These are phyloP conservation scores for Gynochthodes officinalis DNA, from an alignment of 257 asterid species.

Conservation along the genomic window DNA sequence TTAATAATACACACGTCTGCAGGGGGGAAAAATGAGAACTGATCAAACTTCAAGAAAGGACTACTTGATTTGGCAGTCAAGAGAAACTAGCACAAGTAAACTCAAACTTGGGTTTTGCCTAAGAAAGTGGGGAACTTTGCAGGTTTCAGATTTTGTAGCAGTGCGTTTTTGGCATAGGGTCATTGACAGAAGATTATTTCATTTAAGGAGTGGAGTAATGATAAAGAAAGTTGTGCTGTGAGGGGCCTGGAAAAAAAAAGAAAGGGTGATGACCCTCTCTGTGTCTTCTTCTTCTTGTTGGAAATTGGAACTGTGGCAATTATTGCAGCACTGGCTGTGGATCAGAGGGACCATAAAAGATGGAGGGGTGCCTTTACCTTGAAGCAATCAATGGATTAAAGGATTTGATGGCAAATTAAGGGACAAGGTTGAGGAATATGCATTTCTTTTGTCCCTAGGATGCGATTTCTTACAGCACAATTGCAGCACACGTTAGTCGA, in stretches of 20 bases:
- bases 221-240: too few relatives aligned
- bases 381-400: conserved; percentile 21
- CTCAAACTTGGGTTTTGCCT: conserved; percentile 19
- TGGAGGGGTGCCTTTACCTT: conserved; percentile 2
- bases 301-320: conserved; percentile 16
- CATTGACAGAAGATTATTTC: too few relatives aligned
- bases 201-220: too few relatives aligned
- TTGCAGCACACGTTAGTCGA: conserved; percentile 6
- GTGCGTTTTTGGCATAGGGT: background rate
- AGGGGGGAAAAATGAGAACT: background rate
- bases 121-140: conserved; percentile 23
- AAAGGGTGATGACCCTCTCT: too few relatives aligned
- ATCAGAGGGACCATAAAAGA: background rate
- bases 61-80: conserved; percentile 19
- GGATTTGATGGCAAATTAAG: conserved; percentile 17
- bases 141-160: background rate
- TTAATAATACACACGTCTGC: conserved; percentile 6
- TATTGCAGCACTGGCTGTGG: background rate
- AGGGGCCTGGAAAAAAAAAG: too few relatives aligned
- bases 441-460: conserved; percentile 24
- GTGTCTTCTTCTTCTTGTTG: background rate
- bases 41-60: conserved; percentile 7
- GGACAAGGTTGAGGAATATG: conserved; percentile 25
- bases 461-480: conserved; percentile 12
- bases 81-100: conserved; percentile 17